A percentile compares a stretch with the other conserved stretches of the same genome.
These are phyloP conservation scores for Fusarium sororula DNA, from an alignment of 2,329 filamentous ascomycete species.

Conservation along the genomic window DNA sequence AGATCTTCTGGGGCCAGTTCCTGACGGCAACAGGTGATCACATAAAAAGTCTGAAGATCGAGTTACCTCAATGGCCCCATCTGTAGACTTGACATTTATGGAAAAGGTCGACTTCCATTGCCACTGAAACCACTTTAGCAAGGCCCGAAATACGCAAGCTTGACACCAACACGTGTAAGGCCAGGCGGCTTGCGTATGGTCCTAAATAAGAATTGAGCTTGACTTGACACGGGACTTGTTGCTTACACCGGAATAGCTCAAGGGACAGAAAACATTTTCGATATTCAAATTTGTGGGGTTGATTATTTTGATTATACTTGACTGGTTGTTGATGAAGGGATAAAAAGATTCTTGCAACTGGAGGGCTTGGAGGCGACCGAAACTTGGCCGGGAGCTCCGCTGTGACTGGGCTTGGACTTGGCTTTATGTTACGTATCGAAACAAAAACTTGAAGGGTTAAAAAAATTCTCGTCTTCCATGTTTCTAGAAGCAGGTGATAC, in stretches of 20 bases:
- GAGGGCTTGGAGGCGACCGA: slow-evolving; percentile 29
- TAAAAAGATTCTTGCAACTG: neutral
- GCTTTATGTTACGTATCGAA: neutral
- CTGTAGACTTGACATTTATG: slow-evolving; percentile 10
- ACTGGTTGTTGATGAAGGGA: neutral
- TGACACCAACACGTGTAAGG: slow-evolving; percentile 1
- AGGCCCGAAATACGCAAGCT: neutral
- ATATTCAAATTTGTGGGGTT: neutral
- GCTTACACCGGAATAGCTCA: neutral
- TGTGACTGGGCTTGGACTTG: slow-evolving; percentile 1
- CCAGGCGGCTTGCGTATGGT: neutral
- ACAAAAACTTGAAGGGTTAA: neutral
- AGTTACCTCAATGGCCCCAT: slow-evolving; percentile 10
- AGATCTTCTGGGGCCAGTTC: slow-evolving; percentile 17
- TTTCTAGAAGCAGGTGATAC: slow-evolving; percentile 10
- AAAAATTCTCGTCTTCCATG: slow-evolving; percentile 10
- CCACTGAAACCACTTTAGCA: slow-evolving; percentile 12
- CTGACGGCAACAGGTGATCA: slow-evolving; percentile 14
- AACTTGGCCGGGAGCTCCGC: slow-evolving; percentile 29
- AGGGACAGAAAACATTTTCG: neutral
- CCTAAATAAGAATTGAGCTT: neutral
- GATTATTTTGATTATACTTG: neutral
- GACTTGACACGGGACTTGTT: neutral
- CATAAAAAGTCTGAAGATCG: neutral
- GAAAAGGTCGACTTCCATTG: slow-evolving; percentile 3